phyloP scores from a whole-genome alignment of 352 stramenopile genomes.

The Globisporangium acanthophoron region DNA sequence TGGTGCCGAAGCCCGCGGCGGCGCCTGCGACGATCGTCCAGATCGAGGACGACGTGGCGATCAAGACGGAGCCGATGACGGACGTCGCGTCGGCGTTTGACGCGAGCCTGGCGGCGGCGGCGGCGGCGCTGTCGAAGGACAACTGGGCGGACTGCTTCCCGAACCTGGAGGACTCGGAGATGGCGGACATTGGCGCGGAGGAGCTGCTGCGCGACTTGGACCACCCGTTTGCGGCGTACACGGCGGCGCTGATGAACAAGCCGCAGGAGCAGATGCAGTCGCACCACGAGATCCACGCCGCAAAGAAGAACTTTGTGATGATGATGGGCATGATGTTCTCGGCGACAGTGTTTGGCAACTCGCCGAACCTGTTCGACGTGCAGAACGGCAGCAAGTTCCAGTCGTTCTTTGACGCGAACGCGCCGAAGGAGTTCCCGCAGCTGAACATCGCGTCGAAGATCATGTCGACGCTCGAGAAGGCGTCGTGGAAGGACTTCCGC shows the following conservation, averaged over 20 bases:
- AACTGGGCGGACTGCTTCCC: constrained; percentile 58
- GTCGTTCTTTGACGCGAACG: constrained; percentile 75
- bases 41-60: constrained; percentile 27
- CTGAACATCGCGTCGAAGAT: constrained; percentile 85
- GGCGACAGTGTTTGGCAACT: constrained; percentile 79
- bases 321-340: constrained; percentile 88
- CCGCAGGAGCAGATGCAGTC: constrained; percentile 29
- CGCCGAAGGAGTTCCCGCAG: constrained; percentile 74
- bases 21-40: constrained; percentile 2
- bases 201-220: constrained; percentile 75
- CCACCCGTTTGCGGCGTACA: constrained; percentile 43
- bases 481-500: constrained; percentile 85
- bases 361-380: constrained; percentile 62
- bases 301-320: constrained; percentile 88
- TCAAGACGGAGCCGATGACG: constrained; percentile 53
- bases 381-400: constrained; percentile 72
- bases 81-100: constrained; percentile 18
- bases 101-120: constrained; percentile 21
- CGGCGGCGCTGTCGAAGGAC: constrained; percentile 17
- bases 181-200: constrained; percentile 47
- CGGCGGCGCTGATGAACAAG: constrained; percentile 4
- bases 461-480: constrained; percentile 82
- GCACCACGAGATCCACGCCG: constrained; percentile 73
- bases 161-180: constrained; percentile 51
- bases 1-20: neutral